Base-by-base conservation (phyloP, 1,284 basidiomycete species). In the Meira miltonrushii region DNA sequence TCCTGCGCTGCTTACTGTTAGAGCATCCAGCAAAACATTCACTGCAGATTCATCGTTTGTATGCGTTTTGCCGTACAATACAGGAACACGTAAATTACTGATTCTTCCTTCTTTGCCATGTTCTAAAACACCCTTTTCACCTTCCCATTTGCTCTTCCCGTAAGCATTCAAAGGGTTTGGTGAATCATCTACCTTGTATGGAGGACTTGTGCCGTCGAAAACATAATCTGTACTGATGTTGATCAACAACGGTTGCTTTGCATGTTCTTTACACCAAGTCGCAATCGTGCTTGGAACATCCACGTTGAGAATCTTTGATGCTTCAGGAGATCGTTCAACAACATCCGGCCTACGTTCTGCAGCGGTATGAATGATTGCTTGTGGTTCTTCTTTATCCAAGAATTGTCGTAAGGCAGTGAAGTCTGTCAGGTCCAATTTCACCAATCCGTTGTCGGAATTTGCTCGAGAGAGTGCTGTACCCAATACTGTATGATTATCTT, bases 101-200 rank as follows among this genome's bases (percentile, higher is more conserved):
- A 75, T 65, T 46, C 57, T 48, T 15, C 74, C 74, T 13, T 55
- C 46, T 47, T 55, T 50, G 1, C 67, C 72, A 10, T 70, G n/a
- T 33, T 62, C 51, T 1, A 54, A 41, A 1, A 77, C 81, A 69
- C 57, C 80, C 71, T 25, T 75, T 71, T 77, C 75, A 11, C 71
- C 74, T 17, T 70, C 66, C 10, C 67, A 64, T 62, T 77, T 77
- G 61, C 66, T 69, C 15, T 58, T 57, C 13, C 81, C 81, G 54
- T 83, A 83, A 59, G 79, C 77, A 61, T 82, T 81, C 25, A 82
- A 78, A 8, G 82, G 82, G 57, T 81, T 78, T 1, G 81, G 79
- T 39, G 63, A 58, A 47, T 75, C 79, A 28, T 79, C 67, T 21
- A 80, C 79, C 44, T 77, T 71, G 72, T 82, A 83, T 0, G 82